phyloP scores from a whole-genome alignment of 2,329 filamentous ascomycete species.

The Cladosporium sp. region DNA sequence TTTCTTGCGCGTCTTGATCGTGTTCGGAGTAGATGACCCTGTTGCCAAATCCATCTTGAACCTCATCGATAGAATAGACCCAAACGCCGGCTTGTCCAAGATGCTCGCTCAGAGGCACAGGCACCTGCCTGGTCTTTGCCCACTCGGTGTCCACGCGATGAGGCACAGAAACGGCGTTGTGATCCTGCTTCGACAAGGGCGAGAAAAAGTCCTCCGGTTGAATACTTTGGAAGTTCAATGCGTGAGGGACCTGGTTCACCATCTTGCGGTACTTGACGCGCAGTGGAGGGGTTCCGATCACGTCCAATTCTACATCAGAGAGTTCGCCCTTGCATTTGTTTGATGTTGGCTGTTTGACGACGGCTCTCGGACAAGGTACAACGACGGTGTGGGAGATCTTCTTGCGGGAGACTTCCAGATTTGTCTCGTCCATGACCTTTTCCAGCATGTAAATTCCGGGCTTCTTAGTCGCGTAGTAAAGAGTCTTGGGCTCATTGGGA shows the following conservation, averaged over 20 bases:
- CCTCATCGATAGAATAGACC: conserved; percentile 87
- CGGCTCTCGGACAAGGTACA: conserved; percentile 76
- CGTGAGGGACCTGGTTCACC: conserved; percentile 76
- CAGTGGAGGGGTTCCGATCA: conserved; percentile 82
- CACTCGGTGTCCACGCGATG: conserved; percentile 68
- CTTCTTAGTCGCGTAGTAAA: conserved; percentile 74
- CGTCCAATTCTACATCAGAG: conserved; percentile 76
- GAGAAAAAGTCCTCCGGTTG: conserved; percentile 83
- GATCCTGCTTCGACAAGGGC: conserved; percentile 60
- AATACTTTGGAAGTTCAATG: conserved; percentile 87
- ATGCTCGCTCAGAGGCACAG: conserved; percentile 84
- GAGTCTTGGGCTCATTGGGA: conserved; percentile 36
- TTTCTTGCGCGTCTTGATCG: conserved; percentile 59
- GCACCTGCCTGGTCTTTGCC: conserved; percentile 70
- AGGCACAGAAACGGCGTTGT: conserved; percentile 49
- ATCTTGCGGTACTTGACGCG: conserved; percentile 88
- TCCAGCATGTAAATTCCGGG: conserved; percentile 80
- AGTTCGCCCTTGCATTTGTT: conserved; percentile 81
- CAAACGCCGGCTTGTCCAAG: conserved; percentile 74
- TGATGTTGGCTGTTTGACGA: conserved; percentile 59
- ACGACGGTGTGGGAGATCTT: conserved; percentile 78
- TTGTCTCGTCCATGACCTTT: conserved; percentile 86
- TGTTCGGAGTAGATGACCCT: conserved; percentile 66
- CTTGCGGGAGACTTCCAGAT: conserved; percentile 59
- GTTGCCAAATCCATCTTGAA: conserved; percentile 87